Evolutionary conservation across 306 rosid species (phyloP).

Genomic region (Trifolium dubium): DNA sequence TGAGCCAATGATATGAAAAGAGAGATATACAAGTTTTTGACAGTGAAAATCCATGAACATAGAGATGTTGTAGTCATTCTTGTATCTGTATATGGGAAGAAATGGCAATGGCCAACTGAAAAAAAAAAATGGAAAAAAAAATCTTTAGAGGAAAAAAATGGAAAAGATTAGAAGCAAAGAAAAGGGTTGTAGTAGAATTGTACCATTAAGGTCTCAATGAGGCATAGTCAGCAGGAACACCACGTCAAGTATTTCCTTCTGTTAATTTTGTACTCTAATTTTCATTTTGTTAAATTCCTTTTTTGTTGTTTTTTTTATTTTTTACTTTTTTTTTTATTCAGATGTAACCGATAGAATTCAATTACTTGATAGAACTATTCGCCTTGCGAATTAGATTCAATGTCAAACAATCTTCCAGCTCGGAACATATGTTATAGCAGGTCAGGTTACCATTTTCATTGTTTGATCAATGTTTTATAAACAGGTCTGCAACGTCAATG

Average conservation of each 20-base stretch:
- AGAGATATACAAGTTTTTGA: constrained; percentile 74
- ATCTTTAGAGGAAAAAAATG: constrained; percentile 31
- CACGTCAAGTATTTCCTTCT: constrained; percentile 48
- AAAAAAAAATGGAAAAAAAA: constrained; percentile 15
- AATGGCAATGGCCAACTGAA: constrained; percentile 52
- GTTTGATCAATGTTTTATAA: background rate
- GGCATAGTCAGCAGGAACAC: constrained; percentile 60
- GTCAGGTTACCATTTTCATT: background rate
- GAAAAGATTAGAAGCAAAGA: constrained; percentile 52
- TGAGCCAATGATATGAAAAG: constrained; percentile 56
- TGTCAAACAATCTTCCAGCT: constrained; percentile 33
- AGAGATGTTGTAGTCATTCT: constrained; percentile 76
- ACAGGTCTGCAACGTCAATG: background rate
- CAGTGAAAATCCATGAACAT: constrained; percentile 54
- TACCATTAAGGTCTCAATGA: constrained; percentile 60
- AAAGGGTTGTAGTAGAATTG: constrained; percentile 56
- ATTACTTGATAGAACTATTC: constrained; percentile 69
- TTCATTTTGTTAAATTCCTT: constrained; percentile 54
- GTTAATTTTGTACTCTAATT: constrained; percentile 75
- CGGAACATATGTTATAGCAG: constrained; percentile 7
- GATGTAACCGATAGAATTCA: constrained; percentile 81
- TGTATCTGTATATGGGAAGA: constrained; percentile 78
- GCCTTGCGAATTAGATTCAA: constrained; percentile 48
- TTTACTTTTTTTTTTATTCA: constrained; percentile 40
- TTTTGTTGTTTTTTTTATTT: constrained; percentile 29